phyloP scores from a whole-genome alignment of 2,329 filamentous ascomycete species.

The Remersonia thermophila region DNA sequence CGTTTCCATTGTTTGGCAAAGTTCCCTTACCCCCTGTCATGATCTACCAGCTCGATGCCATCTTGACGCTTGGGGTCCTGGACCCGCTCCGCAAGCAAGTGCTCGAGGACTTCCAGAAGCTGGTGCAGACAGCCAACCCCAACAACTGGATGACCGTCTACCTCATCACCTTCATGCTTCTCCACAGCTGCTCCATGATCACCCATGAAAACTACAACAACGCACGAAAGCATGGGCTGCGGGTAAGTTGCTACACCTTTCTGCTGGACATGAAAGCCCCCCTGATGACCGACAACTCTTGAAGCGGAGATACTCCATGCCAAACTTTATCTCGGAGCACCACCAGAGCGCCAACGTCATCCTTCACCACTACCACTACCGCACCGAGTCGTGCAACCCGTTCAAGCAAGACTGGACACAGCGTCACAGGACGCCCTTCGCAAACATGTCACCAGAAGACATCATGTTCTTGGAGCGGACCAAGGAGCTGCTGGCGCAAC shows the following conservation, averaged over 20 bases:
- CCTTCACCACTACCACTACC: constrained; percentile 10
- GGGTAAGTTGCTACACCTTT: not conserved
- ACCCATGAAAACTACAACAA: constrained; percentile 8
- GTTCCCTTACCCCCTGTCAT: constrained; percentile 9
- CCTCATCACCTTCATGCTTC: constrained; percentile 9
- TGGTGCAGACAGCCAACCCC: constrained; percentile 6
- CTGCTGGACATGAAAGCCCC: too few species aligned
- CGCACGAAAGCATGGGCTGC: constrained; percentile 9
- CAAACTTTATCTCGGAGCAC: constrained; percentile 8
- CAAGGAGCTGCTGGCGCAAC: too few species aligned
- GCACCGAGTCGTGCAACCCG: constrained; percentile 10
- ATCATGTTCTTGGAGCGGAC: too few species aligned
- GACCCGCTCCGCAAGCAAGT: constrained; percentile 9
- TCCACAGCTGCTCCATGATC: constrained; percentile 8
- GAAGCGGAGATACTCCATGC: constrained; percentile 8
- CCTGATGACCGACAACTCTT: not conserved
- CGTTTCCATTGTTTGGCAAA: constrained; percentile 7
- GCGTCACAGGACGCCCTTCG: constrained; percentile 7
- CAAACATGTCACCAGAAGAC: constrained; percentile 9
- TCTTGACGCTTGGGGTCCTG: constrained; percentile 7
- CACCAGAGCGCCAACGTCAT: constrained; percentile 11
- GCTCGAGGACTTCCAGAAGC: constrained; percentile 9
- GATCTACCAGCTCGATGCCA: constrained; percentile 11
- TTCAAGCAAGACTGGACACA: constrained; percentile 10
- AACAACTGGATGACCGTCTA: constrained; percentile 12